Evolutionary conservation across 2,329 filamentous ascomycete genomes (phyloP).

Genomic region (Fusarium circinatum): DNA sequence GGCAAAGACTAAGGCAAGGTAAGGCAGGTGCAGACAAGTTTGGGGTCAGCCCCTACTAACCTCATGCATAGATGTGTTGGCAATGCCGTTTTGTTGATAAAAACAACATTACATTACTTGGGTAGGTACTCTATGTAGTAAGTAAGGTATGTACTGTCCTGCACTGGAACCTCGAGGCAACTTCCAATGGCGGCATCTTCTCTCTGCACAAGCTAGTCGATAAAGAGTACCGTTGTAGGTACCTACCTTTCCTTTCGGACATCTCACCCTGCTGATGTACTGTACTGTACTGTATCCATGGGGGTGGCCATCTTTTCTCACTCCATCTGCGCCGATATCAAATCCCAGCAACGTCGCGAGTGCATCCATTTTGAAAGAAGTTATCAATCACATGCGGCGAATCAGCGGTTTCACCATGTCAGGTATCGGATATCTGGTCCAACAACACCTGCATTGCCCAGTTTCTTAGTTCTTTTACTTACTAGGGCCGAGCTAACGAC

Average conservation of each 20-base stretch:
- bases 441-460: background rate
- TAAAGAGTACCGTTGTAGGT: constrained; percentile 32
- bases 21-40: constrained; percentile 36
- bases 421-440: background rate
- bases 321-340: constrained; percentile 10
- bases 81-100: constrained; percentile 68
- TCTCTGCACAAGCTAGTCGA: constrained; percentile 28
- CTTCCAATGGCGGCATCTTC: constrained; percentile 36
- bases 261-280: constrained; percentile 3
- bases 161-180: constrained; percentile 31
- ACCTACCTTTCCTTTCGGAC: constrained; percentile 4
- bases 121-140: background rate
- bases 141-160: constrained; percentile 42
- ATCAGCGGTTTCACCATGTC: background rate
- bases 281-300: background rate
- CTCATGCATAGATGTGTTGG: constrained; percentile 83
- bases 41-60: constrained; percentile 51
- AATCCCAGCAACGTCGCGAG: background rate
- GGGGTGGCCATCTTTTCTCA: constrained; percentile 20
- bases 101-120: constrained; percentile 44
- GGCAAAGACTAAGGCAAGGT: constrained; percentile 37
- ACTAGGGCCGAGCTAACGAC: constrained; percentile 11
- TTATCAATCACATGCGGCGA: background rate
- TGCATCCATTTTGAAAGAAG: background rate
- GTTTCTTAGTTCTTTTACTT: background rate